These are phyloP conservation scores for Fraxinus platypoda DNA, from an alignment of 305 asterid genomes.

Conservation along the genomic window DNA sequence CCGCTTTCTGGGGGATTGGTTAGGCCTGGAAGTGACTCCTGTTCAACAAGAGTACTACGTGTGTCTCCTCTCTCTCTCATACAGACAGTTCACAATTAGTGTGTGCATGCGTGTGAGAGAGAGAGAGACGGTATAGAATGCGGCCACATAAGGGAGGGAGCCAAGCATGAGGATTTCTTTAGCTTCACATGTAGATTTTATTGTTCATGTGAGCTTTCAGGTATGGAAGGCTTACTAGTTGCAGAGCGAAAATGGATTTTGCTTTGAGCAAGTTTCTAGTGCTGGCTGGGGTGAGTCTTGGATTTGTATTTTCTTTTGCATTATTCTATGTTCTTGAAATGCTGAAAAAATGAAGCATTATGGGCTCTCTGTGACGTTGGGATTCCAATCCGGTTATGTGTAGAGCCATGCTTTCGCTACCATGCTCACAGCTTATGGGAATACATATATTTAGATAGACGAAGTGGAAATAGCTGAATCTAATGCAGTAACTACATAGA, in stretches of 20 bases:
- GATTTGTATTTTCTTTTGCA: not conserved
- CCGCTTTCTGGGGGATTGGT: not conserved
- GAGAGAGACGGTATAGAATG: not conserved
- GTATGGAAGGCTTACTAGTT: not conserved
- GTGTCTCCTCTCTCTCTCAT: not conserved
- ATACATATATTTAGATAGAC: not conserved
- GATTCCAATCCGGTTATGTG: not conserved
- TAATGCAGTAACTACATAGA: not conserved
- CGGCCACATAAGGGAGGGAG: not conserved
- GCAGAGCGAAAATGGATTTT: not conserved
- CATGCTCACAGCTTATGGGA: not conserved
- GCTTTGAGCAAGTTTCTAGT: not conserved
- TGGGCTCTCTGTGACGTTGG: not conserved
- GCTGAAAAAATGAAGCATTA: not conserved
- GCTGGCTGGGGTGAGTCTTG: not conserved
- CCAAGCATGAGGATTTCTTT: not conserved
- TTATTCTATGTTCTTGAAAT: not conserved
- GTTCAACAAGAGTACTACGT: not conserved
- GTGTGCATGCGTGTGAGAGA: not conserved
- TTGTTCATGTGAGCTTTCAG: not conserved
- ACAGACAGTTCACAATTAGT: too few relatives aligned
- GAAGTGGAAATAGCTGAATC: not conserved
- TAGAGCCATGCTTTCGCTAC: not conserved
- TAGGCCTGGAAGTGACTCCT: not conserved
- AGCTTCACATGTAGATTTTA: not conserved